Evolutionary conservation across 202 grass and related monocot species (phyloP).

Genomic region (Brachypodium distachyon): DNA sequence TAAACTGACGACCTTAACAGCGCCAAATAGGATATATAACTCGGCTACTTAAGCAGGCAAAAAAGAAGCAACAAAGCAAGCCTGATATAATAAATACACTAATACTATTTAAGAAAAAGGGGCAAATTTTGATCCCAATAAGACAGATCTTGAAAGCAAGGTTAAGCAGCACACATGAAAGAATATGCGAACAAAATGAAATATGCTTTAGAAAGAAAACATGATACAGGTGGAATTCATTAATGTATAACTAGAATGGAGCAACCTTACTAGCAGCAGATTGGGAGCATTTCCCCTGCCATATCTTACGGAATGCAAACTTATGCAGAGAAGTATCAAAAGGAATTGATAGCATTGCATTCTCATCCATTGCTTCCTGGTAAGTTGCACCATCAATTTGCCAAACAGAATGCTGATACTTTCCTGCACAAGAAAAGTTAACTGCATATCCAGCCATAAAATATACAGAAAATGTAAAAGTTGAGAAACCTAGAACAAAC

Average conservation of each 20-base stretch:
- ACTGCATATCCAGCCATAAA: slow-evolving; percentile 10
- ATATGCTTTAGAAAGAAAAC: not conserved
- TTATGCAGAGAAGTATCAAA: slow-evolving; percentile 41
- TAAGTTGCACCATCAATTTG: slow-evolving; percentile 41
- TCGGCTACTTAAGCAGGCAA: not conserved
- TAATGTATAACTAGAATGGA: slow-evolving; percentile 7
- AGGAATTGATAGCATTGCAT: slow-evolving; percentile 28
- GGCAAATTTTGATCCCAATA: not conserved
- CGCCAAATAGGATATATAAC: not conserved
- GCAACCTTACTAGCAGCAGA: slow-evolving; percentile 85
- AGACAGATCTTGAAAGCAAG: not conserved
- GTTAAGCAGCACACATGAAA: slow-evolving; percentile 11
- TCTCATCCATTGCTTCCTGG: slow-evolving; percentile 32
- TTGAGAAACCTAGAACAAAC: slow-evolving; percentile 34
- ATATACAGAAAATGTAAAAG: slow-evolving; percentile 3
- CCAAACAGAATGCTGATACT: slow-evolving; percentile 83
- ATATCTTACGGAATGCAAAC: slow-evolving; percentile 73
- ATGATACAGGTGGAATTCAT: not conserved
- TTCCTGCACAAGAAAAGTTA: slow-evolving; percentile 43
- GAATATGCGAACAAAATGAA: not conserved
- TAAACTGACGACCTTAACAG: not conserved
- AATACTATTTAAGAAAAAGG: not conserved
- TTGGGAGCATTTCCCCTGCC: slow-evolving; percentile 75
- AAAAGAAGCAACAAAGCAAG: not conserved
- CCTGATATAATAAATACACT: not conserved